Conservation (phyloP, 257 asterid species). For the Buddleja alternifolia region DNA sequence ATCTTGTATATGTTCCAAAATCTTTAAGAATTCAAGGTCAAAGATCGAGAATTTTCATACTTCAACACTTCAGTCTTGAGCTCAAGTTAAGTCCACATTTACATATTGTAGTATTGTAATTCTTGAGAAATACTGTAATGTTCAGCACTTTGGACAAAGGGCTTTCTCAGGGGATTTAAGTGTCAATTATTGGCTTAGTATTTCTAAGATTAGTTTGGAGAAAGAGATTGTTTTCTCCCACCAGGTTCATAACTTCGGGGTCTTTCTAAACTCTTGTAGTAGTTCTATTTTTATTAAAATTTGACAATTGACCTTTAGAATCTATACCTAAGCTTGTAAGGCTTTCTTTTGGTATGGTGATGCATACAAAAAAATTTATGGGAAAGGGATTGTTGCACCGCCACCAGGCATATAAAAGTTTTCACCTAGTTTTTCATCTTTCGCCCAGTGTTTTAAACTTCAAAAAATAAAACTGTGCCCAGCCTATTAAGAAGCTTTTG, state of each 20-base stretch:
- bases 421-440: not conserved
- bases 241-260: not conserved
- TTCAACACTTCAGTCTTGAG: not conserved
- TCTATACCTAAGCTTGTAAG: not conserved
- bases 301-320: not conserved
- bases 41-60: not conserved
- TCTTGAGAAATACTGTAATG: not conserved
- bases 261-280: not conserved
- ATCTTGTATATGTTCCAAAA: not conserved
- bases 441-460: not conserved
- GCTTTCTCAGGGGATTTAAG: not conserved
- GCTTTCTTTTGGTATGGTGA: not conserved
- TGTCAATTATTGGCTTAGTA: not conserved
- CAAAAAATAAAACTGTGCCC: no score
- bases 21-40: not conserved
- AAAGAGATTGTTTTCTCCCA: not conserved
- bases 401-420: not conserved
- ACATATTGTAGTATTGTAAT: not conserved
- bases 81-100: not conserved
- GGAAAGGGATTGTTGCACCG: not conserved
- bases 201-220: not conserved
- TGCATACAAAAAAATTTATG: not conserved
- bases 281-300: not conserved
- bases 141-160: not conserved
- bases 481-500: no score